Evolutionary conservation across 257 asterid species (phyloP).

Genomic region (Solanum etuberosum): DNA sequence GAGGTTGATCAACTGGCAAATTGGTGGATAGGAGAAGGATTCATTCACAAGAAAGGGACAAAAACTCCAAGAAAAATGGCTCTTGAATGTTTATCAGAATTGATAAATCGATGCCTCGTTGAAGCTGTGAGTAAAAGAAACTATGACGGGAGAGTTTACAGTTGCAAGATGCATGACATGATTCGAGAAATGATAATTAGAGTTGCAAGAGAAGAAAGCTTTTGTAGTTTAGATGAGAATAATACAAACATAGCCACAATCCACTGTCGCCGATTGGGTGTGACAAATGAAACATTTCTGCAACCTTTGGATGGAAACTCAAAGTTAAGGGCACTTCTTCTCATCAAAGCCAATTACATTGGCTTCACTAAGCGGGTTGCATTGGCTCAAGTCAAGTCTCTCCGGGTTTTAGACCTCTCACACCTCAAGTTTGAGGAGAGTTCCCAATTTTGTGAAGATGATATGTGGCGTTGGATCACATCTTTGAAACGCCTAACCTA

Average conservation of each 20-base stretch:
- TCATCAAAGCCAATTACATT: not conserved
- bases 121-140: not conserved
- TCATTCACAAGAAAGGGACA: not conserved
- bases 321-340: conserved; percentile 13
- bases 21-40: conserved; percentile 23
- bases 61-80: conserved; percentile 10
- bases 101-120: conserved; percentile 14
- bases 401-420: conserved; percentile 20
- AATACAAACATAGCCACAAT: not conserved
- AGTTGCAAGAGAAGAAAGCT: conserved; percentile 5
- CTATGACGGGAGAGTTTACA: conserved; percentile 9
- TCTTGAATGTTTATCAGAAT: not conserved
- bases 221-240: not conserved
- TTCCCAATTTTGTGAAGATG: not conserved
- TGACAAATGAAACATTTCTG: not conserved
- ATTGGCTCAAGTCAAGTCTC: conserved; percentile 15
- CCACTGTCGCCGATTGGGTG: conserved; percentile 12
- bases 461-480: conserved; percentile 21
- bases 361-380: not conserved
- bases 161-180: conserved; percentile 20
- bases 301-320: not conserved
- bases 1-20: conserved; percentile 5
- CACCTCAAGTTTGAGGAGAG: not conserved
- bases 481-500: conserved; percentile 12
- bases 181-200: conserved; percentile 13